These are phyloP conservation scores for Globisporangium spinosum DNA, from an alignment of 352 stramenopile species.

Conservation along the genomic window DNA sequence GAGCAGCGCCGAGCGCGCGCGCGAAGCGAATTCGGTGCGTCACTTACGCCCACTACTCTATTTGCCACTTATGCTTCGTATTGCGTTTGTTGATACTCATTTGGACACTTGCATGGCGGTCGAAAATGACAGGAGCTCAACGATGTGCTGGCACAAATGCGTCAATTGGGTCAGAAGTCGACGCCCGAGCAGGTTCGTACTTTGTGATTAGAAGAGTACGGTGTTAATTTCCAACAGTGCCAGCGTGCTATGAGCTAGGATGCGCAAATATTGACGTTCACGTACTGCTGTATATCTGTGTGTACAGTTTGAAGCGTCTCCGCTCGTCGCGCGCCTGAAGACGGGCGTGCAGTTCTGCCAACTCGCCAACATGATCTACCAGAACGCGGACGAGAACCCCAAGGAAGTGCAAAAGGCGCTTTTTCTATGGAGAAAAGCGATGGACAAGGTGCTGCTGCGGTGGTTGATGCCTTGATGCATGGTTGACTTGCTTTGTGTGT, in stretches of 20 bases:
- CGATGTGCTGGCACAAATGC: slow-evolving; percentile 49
- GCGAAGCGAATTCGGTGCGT: slow-evolving; percentile 41
- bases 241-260: background rate
- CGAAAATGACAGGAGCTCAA: slow-evolving; percentile 44
- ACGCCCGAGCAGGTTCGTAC: slow-evolving; percentile 53
- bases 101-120: background rate
- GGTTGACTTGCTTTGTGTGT: background rate
- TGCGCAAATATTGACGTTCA: background rate
- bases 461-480: background rate
- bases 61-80: background rate
- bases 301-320: slow-evolving; percentile 59
- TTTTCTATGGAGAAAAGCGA: slow-evolving; percentile 76
- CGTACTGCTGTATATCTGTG: background rate
- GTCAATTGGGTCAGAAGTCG: slow-evolving; percentile 43
- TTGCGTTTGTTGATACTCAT: background rate
- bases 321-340: slow-evolving; percentile 49
- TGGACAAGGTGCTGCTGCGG: slow-evolving; percentile 49
- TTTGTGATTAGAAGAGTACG: background rate
- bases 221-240: too few relatives aligned
- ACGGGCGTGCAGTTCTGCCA: slow-evolving; percentile 63
- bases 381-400: slow-evolving; percentile 56
- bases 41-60: background rate
- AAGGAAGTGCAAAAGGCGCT: slow-evolving; percentile 70
- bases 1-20: slow-evolving; percentile 33
- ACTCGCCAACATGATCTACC: slow-evolving; percentile 83